phyloP scores from a whole-genome alignment of 2,329 filamentous ascomycete genomes.

The Arthrinium phaeospermum region DNA sequence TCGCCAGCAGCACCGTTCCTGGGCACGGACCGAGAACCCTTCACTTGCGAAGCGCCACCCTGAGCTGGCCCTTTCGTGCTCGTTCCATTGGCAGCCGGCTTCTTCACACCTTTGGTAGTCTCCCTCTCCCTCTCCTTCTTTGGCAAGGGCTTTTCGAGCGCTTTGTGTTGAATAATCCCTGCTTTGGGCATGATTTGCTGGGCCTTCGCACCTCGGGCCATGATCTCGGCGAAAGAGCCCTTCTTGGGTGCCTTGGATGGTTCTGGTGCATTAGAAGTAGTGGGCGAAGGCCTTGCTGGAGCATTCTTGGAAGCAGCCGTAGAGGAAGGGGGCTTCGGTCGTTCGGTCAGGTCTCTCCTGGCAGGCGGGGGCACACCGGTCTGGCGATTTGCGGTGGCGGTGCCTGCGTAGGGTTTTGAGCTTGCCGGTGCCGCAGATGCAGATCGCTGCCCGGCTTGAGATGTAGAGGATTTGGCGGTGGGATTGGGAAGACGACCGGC shows the following conservation, averaged over 20 bases:
- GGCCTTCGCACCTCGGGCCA: conserved; percentile 73
- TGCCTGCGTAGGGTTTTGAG: conserved; percentile 22
- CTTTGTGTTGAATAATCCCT: conserved; percentile 77
- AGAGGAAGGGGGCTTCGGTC: conserved; percentile 31
- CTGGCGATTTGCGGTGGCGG: conserved; percentile 20
- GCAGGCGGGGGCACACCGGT: conserved; percentile 24
- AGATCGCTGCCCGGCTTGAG: conserved; percentile 18
- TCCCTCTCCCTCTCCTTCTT: conserved; percentile 61
- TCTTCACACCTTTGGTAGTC: conserved; percentile 51
- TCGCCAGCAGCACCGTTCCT: conserved; percentile 34
- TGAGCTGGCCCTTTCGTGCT: conserved; percentile 28
- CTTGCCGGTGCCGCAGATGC: not conserved
- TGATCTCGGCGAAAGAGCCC: conserved; percentile 75
- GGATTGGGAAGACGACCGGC: conserved; percentile 29
- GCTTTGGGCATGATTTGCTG: conserved; percentile 66
- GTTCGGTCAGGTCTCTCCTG: conserved; percentile 29
- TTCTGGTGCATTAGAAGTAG: conserved; percentile 32
- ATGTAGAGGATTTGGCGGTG: conserved; percentile 21
- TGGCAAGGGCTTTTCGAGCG: conserved; percentile 64
- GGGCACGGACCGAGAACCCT: conserved; percentile 26
- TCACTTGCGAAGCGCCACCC: conserved; percentile 26
- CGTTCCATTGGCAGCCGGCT: conserved; percentile 40
- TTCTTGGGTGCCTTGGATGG: conserved; percentile 64
- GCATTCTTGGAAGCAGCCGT: conserved; percentile 30
- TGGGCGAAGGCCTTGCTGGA: conserved; percentile 35